Base-by-base conservation (phyloP, 2,329 filamentous ascomycete genomes). In the Alternaria hordeiaustralica region DNA sequence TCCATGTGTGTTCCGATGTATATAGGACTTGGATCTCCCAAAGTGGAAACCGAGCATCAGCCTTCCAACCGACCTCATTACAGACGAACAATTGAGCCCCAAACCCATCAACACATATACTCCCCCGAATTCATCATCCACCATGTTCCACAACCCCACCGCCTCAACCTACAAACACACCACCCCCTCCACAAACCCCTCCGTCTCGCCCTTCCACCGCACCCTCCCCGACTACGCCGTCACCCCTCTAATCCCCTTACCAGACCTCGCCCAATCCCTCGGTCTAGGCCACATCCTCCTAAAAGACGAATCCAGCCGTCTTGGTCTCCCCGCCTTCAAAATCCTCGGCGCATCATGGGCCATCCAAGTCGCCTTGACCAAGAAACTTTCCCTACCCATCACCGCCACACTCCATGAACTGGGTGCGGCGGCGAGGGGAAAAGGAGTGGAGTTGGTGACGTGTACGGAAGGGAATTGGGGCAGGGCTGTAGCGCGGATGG, bases 391-490 rank as follows among this genome's bases (percentile, higher is more conserved):
- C 2, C 77, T 88, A 0, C 76, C 83, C 0, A 66, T 81, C 0
- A 80, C 81, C 1, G 75, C 83, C 0, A 74, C 79, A 4, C 71
- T 90, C 0, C 78, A 83, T 0, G 78, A 83, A 0, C 68, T 90
- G 1, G 79, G 80, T 3, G 23, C 55, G n/a, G 67, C 65, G 18
- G 71, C 72, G n/a, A 58, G 65, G 10, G 49, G 66, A 15, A 49
- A 60, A 4, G 59, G 61, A 0, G 50, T 75, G 5, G 60, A 91
- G 0, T 75, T 92, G 0, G 85, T 89, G 44, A 88, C 91, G 0
- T 89, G 89, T 2, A 93, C 90, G 0, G 91, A 93, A 53, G 92
- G 92, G 0, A 95, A 95, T 67, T 91, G 92, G 82, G 92, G 92
- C 0, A 83, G 91, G 2, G 92, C 92, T 0, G 85, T 93, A 1